phyloP scores from a whole-genome alignment of 164 flowering plant genomes.

The Annona squamosa region DNA sequence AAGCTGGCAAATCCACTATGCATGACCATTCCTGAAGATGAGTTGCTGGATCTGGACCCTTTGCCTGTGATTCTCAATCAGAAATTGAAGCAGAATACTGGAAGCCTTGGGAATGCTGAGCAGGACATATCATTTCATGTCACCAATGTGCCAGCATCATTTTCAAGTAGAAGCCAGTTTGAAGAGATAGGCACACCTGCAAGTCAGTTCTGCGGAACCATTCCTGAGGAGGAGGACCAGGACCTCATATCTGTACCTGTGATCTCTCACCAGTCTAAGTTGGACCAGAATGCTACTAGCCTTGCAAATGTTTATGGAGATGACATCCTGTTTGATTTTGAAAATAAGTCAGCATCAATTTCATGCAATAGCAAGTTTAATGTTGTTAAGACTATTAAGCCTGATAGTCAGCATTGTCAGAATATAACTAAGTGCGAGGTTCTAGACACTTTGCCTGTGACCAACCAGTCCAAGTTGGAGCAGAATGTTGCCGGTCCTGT shows the following conservation, averaged over 20 bases:
- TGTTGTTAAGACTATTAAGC: constrained; percentile 60
- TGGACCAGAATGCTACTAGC: constrained; percentile 18
- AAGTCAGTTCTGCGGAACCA: constrained; percentile 8
- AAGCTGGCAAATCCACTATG: constrained; percentile 24
- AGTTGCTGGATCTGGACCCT: constrained; percentile 21
- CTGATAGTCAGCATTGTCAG: constrained; percentile 12
- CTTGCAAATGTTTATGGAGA: constrained; percentile 14
- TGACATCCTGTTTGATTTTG: constrained; percentile 20
- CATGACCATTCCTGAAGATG: constrained; percentile 9
- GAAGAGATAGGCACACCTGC: constrained; percentile 36
- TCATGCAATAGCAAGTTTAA: constrained; percentile 25
- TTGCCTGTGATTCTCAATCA: constrained; percentile 13
- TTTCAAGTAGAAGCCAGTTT: constrained; percentile 16
- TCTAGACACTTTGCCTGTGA: constrained; percentile 17
- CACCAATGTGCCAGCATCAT: constrained; percentile 9
- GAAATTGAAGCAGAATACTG: constrained; percentile 16
- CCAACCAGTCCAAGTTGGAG: constrained; percentile 21
- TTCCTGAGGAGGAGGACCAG: constrained; percentile 17
- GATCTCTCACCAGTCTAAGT: constrained; percentile 14
- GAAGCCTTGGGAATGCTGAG: constrained; percentile 14
- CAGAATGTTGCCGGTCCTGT: constrained; percentile 8
- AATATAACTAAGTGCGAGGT: constrained; percentile 14
- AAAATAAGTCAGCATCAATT: constrained; percentile 15
- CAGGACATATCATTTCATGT: constrained; percentile 7
- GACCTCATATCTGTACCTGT: constrained; percentile 16